A percentile compares a stretch with the other conserved stretches of the same genome.
These are phyloP conservation scores for Pisolithus albus DNA, from an alignment of 768 basidiomycete species.

Conservation along the genomic window DNA sequence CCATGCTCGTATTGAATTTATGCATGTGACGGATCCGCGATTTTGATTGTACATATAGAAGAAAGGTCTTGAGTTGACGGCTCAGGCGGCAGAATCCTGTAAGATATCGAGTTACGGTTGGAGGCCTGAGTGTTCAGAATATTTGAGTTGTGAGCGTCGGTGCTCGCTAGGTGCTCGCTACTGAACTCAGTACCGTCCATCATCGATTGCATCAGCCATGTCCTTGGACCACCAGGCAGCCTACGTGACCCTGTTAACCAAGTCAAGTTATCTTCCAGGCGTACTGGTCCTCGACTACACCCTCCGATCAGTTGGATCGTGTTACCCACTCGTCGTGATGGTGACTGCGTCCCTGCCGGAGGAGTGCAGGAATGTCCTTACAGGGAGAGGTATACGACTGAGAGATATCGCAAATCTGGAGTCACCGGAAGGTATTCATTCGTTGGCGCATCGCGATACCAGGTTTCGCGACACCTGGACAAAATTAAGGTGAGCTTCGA, in stretches of 20 bases:
- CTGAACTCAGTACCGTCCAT: too few species aligned
- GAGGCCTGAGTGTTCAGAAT: too few species aligned
- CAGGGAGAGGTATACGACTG: constrained; percentile 44
- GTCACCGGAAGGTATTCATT: constrained; percentile 39
- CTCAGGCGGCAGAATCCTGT: too few species aligned
- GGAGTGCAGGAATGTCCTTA: constrained; percentile 45
- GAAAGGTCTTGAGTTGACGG: too few species aligned
- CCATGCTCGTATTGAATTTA: background rate
- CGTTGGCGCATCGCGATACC: constrained; percentile 32
- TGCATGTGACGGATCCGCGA: too few species aligned
- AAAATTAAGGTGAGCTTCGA: constrained; percentile 39
- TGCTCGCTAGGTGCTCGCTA: background rate
- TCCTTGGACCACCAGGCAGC: constrained; percentile 41
- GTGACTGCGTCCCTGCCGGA: constrained; percentile 52
- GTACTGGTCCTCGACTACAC: constrained; percentile 49
- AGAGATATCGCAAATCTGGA: constrained; percentile 54
- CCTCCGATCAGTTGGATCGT: constrained; percentile 46
- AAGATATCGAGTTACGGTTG: too few species aligned
- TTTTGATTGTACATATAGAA: too few species aligned
- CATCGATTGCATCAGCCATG: background rate
- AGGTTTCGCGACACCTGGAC: constrained; percentile 63
- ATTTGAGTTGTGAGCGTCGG: too few species aligned
- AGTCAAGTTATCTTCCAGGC: constrained; percentile 49
- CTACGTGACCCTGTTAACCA: constrained; percentile 77
- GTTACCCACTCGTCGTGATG: constrained; percentile 78